phyloP scores from a whole-genome alignment of 192 early-diverging fungal species.

The Linnemannia exigua region DNA sequence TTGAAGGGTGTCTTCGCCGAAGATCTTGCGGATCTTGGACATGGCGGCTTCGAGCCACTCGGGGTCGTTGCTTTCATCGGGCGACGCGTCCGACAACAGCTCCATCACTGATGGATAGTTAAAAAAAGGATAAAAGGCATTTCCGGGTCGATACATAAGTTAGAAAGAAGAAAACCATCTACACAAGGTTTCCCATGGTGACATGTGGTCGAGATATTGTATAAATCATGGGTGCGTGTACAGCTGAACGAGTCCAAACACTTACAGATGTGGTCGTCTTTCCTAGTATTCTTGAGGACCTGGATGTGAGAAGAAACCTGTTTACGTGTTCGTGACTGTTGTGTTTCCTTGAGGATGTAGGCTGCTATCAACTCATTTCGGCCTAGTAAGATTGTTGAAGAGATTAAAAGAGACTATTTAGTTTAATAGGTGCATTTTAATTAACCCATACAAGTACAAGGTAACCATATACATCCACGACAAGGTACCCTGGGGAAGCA shows the following conservation, averaged over 20 bases:
- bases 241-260: no score
- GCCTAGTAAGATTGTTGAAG: constrained; percentile 25
- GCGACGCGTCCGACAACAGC: constrained; percentile 37
- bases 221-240: no score
- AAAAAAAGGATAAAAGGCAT: background rate
- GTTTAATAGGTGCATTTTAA: no score
- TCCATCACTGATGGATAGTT: constrained; percentile 33
- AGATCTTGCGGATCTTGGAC: constrained; percentile 30
- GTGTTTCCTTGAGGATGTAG: constrained; percentile 77
- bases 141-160: background rate
- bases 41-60: constrained; percentile 35
- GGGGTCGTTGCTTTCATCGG: constrained; percentile 35
- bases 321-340: constrained; percentile 76
- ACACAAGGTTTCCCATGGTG: no score
- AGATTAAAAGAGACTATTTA: background rate
- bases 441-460: no score
- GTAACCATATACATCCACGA: background rate
- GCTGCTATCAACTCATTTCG: constrained; percentile 84
- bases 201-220: no score
- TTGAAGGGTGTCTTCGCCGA: constrained; percentile 25
- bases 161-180: background rate
- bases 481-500: background rate
- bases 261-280: constrained; percentile 65
- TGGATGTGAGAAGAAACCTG: constrained; percentile 87
- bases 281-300: constrained; percentile 80